Evolutionary conservation across 108 stramenopile genomes (phyloP).

Genomic region (Cyclotella cryptica): DNA sequence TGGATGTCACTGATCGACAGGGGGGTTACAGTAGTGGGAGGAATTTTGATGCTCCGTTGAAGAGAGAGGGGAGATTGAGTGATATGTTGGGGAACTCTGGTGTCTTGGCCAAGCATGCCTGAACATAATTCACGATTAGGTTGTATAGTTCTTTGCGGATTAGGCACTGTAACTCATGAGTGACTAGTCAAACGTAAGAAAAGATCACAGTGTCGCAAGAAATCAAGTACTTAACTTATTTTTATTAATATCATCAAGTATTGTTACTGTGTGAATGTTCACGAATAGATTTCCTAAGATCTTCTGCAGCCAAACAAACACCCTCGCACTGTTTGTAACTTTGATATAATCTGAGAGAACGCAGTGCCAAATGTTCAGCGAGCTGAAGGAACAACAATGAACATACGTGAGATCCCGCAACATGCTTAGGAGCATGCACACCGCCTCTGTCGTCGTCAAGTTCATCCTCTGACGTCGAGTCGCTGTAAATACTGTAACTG

Average conservation of each 20-base stretch:
- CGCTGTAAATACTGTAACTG: neutral
- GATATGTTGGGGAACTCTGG: conserved; percentile 75
- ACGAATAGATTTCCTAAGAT: neutral
- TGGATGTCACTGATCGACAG: conserved; percentile 80
- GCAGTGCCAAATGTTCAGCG: neutral
- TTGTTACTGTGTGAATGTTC: too few species aligned
- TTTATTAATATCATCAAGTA: too few species aligned
- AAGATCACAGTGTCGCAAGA: too few species aligned
- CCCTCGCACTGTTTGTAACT: neutral
- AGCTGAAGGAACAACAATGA: neutral
- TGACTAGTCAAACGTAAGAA: too few species aligned
- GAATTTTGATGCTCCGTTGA: conserved; percentile 37
- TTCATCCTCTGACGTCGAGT: neutral
- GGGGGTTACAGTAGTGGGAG: conserved; percentile 87
- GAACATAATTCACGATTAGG: too few species aligned
- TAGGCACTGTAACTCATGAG: too few species aligned
- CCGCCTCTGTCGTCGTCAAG: neutral
- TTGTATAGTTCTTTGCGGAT: too few species aligned
- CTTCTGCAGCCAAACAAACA: neutral
- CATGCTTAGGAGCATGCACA: neutral
- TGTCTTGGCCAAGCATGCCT: conserved; percentile 55
- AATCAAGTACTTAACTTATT: too few species aligned
- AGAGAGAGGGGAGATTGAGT: conserved; percentile 56
- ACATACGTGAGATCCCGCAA: neutral
- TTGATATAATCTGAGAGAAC: neutral